Percentiles rank a stretch among this genome's conserved stretches.
These are phyloP conservation scores for Backusella sp. DNA, from an alignment of 192 early-diverging fungal genomes.

Conservation along the genomic window DNA sequence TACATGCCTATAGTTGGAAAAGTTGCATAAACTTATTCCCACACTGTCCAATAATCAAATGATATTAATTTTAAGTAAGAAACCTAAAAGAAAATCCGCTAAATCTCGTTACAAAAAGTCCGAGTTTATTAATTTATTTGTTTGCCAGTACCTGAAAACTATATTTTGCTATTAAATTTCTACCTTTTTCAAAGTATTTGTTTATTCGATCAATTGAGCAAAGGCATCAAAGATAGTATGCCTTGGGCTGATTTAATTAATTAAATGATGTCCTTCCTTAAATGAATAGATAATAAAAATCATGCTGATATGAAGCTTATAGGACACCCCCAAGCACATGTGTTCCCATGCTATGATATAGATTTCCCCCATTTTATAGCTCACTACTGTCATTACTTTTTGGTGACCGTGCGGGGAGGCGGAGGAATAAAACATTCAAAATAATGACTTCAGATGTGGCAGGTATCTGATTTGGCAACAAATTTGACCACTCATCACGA, in stretches of 20 bases:
- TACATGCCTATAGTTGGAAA: not conserved
- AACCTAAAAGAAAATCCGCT: not conserved
- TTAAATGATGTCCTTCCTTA: not conserved
- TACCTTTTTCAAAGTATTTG: not conserved
- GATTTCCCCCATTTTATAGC: not conserved
- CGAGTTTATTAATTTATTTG: not conserved
- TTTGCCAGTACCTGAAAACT: not conserved
- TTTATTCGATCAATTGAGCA: not conserved
- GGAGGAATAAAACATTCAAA: not conserved
- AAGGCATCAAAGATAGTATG: not conserved
- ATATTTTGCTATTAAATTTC: not conserved
- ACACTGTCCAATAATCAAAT: constrained; percentile 1
- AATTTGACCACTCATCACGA: constrained; percentile 14
- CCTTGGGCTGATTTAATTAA: not conserved
- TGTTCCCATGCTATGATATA: not conserved
- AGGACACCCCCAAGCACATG: not conserved
- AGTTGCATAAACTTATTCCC: not conserved
- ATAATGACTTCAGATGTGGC: not conserved
- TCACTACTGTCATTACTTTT: not conserved
- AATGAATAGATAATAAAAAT: not conserved
- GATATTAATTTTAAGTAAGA: constrained; percentile 1
- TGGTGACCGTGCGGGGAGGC: constrained; percentile 5
- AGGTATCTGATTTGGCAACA: constrained; percentile 5
- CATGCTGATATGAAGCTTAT: not conserved
- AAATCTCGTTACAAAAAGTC: not conserved